Evolutionary conservation across 2,329 filamentous ascomycete genomes (phyloP), one percentile per base, ranked within the genome.

Genomic region (Metarhizium robertsii): DNA sequence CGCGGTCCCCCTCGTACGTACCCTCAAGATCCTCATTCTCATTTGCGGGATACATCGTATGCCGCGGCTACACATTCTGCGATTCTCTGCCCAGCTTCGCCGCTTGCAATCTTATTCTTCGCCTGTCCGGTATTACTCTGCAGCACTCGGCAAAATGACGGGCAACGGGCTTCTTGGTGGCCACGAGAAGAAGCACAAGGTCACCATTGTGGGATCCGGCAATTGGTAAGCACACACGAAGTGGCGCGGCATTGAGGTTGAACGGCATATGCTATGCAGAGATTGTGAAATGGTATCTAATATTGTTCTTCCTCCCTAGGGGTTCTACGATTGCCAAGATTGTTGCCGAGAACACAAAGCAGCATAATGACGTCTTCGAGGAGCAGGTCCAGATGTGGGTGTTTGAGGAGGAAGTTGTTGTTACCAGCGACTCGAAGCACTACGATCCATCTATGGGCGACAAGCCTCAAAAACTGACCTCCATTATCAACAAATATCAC

Each of bases 251-350:
- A 38, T 4, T 29, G 13, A n/a, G 16, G 43, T 3, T 6, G 1
- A 10, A 7, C 18, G 20, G 20, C n/a, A 8, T 2, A 42, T 42
- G 18, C 14, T 43, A n/a, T 29, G 18, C 20, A 7, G 8, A 53
- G 18, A 5, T 4, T 40, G 25, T 47, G 18, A 48, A 34, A 14
- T 32, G 32, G 42, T 8, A 32, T 34, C 30, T 29, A 20, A 40
- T 13, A 5, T 52, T 16, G 32, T 42, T 20, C 14, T 43, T n/a
- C 16, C 14, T 32, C 13, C 20, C 4, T 14, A 94, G 89, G 92
- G 94, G 94, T 65, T 96, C 91, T 58, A 95, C 94, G 57, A 96
- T 99, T 73, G 86, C 92, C 69, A 99, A 99, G 75, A 95, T 99
- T 59, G 83, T 96, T 53, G 92, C 92, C 63, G 92, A 99, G 73